Conservation (phyloP, 75 land plant species). For the Sequoiadendron giganteum region DNA sequence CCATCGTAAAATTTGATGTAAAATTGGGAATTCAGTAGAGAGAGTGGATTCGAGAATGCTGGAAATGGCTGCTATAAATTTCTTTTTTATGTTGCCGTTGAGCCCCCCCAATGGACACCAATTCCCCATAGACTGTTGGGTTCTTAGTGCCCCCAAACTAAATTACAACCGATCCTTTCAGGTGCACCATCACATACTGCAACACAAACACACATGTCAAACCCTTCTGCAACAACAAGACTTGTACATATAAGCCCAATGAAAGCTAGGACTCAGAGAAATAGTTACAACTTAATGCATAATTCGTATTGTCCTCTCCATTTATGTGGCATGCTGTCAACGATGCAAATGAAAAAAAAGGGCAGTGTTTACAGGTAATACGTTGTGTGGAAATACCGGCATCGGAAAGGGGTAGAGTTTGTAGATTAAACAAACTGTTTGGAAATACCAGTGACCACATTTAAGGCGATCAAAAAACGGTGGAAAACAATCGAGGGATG, state of each 20-base stretch:
- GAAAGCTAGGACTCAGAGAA: not conserved
- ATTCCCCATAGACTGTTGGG: constrained; percentile 76
- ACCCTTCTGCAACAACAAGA: not conserved
- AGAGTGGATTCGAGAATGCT: constrained; percentile 51
- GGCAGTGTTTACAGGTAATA: no score
- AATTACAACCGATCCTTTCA: constrained; percentile 65
- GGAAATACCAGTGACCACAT: no score
- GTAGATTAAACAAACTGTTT: no score
- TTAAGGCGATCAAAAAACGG: no score
- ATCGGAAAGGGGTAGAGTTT: no score
- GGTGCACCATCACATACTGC: constrained; percentile 73
- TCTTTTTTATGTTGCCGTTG: constrained; percentile 53
- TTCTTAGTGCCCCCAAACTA: constrained; percentile 72
- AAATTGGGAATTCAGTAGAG: constrained; percentile 47
- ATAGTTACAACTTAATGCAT: constrained; percentile 47
- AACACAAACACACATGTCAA: not conserved
- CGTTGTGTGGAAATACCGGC: no score
- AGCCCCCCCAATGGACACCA: constrained; percentile 75
- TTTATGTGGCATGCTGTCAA: no score
- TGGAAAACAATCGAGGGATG: no score
- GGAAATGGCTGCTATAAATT: constrained; percentile 63
- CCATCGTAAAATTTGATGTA: constrained; percentile 73
- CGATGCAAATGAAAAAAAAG: no score
- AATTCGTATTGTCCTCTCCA: no score
- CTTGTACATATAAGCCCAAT: not conserved